Evolutionary conservation across 805 yeast species (phyloP), one percentile per base, ranked within the genome.

Genomic region (Metschnikowia hibisci): DNA sequence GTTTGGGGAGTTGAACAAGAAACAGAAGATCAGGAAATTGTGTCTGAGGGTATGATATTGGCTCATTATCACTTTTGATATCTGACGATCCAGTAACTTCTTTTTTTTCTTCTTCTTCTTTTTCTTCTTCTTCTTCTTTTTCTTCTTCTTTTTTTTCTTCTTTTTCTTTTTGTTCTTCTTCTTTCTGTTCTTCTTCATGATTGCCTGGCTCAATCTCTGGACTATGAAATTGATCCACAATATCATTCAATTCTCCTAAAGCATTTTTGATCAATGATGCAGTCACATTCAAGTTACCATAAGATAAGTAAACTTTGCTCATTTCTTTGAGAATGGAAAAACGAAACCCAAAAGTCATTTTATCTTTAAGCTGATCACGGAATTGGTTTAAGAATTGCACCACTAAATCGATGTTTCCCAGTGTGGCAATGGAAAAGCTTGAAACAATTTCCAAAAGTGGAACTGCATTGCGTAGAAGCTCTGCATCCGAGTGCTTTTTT

Each of bases 331-430:
- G 57, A 23, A 66, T 51, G 9, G 57, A 49, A 28, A 59, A 51
- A 16, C 62, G 55, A 37, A 64, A 57, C 16, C 51, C 55, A 18
- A 44, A 42, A 14, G 58, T 50, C 22, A 64, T 35, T 12, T 53
- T 49, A 12, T 53, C 49, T 18, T 59, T 61, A 32, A 64, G 47
- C 9, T 46, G 45, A 3, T 29, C 41, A 34, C 54, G 56, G 39
- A 62, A 54, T 41, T 63, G 64, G 34, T 56, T 50, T 39, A 67
- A 54, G 35, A 65, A 66, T 14, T 49, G 51, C 16, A 58, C 58
- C 39, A 66, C 53, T 6, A 66, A 45, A n/a, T 58, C 56, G 32
- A 53, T 50, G 36, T 54, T 55, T 13, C 43, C 50, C 8, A 41
- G 18, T 4, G 51, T 54, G 5, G 55, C 51, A 12, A 42, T 31